Evolutionary conservation across 2,329 filamentous ascomycete species (phyloP).

Genomic region (Grosmannia clavigera): DNA sequence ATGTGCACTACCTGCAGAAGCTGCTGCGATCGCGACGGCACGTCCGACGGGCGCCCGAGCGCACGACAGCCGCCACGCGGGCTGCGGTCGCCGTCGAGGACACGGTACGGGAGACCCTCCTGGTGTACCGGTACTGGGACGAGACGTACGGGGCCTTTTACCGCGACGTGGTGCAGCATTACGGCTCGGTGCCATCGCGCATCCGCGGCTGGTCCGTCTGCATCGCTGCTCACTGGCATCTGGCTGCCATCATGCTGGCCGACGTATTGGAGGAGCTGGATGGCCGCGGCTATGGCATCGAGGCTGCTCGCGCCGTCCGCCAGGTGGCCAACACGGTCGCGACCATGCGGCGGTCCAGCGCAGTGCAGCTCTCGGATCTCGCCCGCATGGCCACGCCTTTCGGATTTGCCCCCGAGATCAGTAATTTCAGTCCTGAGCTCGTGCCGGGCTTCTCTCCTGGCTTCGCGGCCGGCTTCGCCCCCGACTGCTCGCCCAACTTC

Average conservation of each 20-base stretch:
- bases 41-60: slow-evolving; percentile 12
- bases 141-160: slow-evolving; percentile 38
- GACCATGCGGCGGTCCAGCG: slow-evolving; percentile 29
- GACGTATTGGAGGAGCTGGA: slow-evolving; percentile 41
- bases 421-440: too few relatives aligned
- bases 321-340: slow-evolving; percentile 21
- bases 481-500: background rate
- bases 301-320: slow-evolving; percentile 17
- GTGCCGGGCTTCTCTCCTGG: background rate
- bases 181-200: slow-evolving; percentile 35
- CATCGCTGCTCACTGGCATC: slow-evolving; percentile 44
- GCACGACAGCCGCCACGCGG: background rate
- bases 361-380: slow-evolving; percentile 33
- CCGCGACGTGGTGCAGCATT: slow-evolving; percentile 35
- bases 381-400: slow-evolving; percentile 29
- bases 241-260: slow-evolving; percentile 40
- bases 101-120: slow-evolving; percentile 31
- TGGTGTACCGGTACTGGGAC: slow-evolving; percentile 44
- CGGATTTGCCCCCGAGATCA: background rate
- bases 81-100: slow-evolving; percentile 28
- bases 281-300: slow-evolving; percentile 18
- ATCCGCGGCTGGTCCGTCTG: slow-evolving; percentile 50
- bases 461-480: background rate
- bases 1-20: slow-evolving; percentile 42
- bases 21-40: slow-evolving; percentile 22